phyloP scores from a whole-genome alignment of 1,284 basidiomycete genomes.

The Pseudozyma sp. region DNA sequence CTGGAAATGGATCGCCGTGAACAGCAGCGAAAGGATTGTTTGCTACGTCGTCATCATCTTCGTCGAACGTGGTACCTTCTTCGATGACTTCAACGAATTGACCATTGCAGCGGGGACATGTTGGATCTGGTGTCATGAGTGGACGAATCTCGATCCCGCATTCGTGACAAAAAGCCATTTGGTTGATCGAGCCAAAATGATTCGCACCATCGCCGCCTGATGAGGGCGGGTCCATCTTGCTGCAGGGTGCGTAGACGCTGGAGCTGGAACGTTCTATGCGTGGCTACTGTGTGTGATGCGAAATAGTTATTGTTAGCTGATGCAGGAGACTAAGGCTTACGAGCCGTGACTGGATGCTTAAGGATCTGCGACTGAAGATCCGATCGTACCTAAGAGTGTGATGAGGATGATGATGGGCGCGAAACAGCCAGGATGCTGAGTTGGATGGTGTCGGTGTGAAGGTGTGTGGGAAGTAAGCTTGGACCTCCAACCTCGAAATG shows the following conservation, averaged over 20 bases:
- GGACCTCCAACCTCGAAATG: background rate
- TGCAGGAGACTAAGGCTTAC: background rate
- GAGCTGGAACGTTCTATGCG: too few species aligned
- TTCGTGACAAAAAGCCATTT: constrained; percentile 60
- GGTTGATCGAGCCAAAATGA: constrained; percentile 23
- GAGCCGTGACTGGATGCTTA: too few species aligned
- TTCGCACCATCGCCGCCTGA: constrained; percentile 5
- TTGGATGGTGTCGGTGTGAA: background rate
- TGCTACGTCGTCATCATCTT: constrained; percentile 4
- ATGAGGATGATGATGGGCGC: constrained; percentile 1
- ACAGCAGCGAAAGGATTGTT: constrained; percentile 6
- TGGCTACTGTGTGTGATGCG: background rate
- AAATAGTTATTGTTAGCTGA: background rate
- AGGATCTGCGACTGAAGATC: too few species aligned
- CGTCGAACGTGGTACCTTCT: constrained; percentile 5
- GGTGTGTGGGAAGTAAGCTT: background rate
- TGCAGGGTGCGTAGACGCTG: background rate
- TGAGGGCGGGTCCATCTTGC: constrained; percentile 25
- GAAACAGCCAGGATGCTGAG: background rate
- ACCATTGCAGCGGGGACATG: constrained; percentile 60
- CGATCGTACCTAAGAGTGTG: too few species aligned
- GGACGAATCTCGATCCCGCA: constrained; percentile 60
- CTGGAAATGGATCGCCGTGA: constrained; percentile 8
- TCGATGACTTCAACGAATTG: constrained; percentile 59
- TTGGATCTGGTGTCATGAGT: constrained; percentile 54